Evolutionary conservation across 495 filamentous ascomycete species (phyloP).

Genomic region (Choiromyces venosus): DNA sequence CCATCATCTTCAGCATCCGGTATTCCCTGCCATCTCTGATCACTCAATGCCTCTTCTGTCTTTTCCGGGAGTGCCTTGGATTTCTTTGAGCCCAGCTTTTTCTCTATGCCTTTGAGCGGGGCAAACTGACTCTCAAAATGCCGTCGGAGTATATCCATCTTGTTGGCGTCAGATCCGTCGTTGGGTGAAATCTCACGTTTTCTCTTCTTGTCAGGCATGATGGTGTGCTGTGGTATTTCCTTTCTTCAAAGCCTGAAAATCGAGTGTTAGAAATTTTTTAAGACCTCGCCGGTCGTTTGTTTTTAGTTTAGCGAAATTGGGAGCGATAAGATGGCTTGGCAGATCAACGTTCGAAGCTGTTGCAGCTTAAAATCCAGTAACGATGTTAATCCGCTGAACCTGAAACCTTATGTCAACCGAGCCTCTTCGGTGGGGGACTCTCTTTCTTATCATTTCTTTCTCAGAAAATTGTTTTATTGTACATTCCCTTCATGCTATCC

Average conservation of each 20-base stretch:
- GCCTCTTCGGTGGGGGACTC: neutral
- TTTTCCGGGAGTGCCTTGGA: neutral
- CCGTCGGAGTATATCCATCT: conserved; percentile 61
- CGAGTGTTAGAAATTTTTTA: conserved; percentile 9
- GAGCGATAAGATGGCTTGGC: neutral
- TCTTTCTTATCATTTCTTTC: neutral
- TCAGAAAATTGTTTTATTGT: neutral
- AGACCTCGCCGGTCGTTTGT: conserved; percentile 17
- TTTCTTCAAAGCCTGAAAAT: neutral
- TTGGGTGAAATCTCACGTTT: neutral
- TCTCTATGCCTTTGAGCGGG: conserved; percentile 52
- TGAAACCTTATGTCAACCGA: neutral
- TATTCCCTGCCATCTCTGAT: conserved; percentile 24
- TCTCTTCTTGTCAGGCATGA: conserved; percentile 21
- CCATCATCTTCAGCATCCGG: neutral
- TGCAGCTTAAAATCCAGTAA: neutral
- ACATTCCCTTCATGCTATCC: neutral
- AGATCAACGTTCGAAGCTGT: neutral
- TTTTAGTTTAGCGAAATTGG: conserved; percentile 6
- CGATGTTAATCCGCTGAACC: neutral
- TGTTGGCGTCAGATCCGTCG: conserved; percentile 8
- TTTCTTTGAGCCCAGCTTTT: conserved; percentile 6
- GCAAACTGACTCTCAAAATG: conserved; percentile 85
- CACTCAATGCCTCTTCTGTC: neutral
- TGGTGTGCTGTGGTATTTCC: neutral